These are phyloP conservation scores for Tritrichomonas musculus DNA, from an alignment of 208 protist genomes.

Conservation along the genomic window DNA sequence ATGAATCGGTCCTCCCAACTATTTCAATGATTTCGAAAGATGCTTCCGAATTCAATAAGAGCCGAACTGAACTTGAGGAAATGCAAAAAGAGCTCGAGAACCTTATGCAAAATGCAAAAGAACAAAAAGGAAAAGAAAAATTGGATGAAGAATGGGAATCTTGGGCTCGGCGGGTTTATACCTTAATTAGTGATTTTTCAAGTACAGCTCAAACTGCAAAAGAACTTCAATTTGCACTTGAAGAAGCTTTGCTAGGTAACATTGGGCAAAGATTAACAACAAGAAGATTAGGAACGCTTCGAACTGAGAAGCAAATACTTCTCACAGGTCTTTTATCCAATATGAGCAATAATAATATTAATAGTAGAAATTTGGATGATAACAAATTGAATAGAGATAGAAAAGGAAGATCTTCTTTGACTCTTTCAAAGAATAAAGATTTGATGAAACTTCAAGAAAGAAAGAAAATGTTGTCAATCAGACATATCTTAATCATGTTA, in stretches of 20 bases:
- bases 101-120: not conserved
- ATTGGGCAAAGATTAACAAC: not conserved
- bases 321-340: not conserved
- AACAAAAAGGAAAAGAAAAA: not conserved
- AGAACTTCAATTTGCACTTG: slow-evolving; percentile 4
- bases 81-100: not conserved
- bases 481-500: too few relatives aligned
- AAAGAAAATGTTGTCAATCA: too few relatives aligned
- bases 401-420: too few relatives aligned
- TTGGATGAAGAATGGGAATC: not conserved
- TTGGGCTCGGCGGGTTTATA: not conserved
- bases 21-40: not conserved
- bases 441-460: too few relatives aligned
- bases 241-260: not conserved
- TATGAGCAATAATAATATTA: too few relatives aligned
- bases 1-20: not conserved
- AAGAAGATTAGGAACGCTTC: not conserved
- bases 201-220: not conserved
- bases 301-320: not conserved
- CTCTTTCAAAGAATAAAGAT: too few relatives aligned
- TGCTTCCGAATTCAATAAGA: not conserved
- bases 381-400: too few relatives aligned
- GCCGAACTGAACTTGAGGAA: not conserved
- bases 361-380: too few relatives aligned
- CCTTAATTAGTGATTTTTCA: not conserved